phyloP scores from a whole-genome alignment of 805 yeast genomes.

The Kodamaea neixiangensis region DNA sequence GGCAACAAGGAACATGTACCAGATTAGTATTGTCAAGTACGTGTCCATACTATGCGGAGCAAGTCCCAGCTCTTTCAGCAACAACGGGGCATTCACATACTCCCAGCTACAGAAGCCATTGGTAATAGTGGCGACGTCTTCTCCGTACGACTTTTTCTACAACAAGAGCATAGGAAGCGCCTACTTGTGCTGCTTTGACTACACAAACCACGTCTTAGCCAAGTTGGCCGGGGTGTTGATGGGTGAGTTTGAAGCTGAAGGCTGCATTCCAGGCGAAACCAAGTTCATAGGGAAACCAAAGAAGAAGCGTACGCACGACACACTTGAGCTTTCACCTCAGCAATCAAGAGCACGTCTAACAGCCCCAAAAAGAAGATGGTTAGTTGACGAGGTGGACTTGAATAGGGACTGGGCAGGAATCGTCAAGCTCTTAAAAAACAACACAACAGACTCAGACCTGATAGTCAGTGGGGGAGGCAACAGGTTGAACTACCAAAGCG shows the following conservation, averaged over 20 bases:
- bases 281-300: slow-evolving; percentile 27
- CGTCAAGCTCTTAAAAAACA: slow-evolving; percentile 44
- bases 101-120: slow-evolving; percentile 48
- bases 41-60: slow-evolving; percentile 57
- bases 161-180: slow-evolving; percentile 56
- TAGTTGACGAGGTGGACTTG: slow-evolving; percentile 56
- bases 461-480: slow-evolving; percentile 8
- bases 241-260: slow-evolving; percentile 54
- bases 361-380: slow-evolving; percentile 48
- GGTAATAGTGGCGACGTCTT: slow-evolving; percentile 59
- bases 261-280: slow-evolving; percentile 58
- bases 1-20: slow-evolving; percentile 60
- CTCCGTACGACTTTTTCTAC: slow-evolving; percentile 63
- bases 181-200: slow-evolving; percentile 62
- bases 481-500: slow-evolving; percentile 27
- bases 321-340: slow-evolving; percentile 1
- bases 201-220: slow-evolving; percentile 52
- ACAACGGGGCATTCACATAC: slow-evolving; percentile 19
- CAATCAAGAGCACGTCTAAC: slow-evolving; percentile 17
- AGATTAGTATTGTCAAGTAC: slow-evolving; percentile 60
- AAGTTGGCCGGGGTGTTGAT: slow-evolving; percentile 52
- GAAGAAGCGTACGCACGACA: slow-evolving; percentile 21
- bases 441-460: slow-evolving; percentile 24
- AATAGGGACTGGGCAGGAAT: slow-evolving; percentile 53
- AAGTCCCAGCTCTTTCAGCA: slow-evolving; percentile 30